These are phyloP conservation scores for Kuraishia molischiana DNA, from an alignment of 805 yeast genomes.

Conservation along the genomic window DNA sequence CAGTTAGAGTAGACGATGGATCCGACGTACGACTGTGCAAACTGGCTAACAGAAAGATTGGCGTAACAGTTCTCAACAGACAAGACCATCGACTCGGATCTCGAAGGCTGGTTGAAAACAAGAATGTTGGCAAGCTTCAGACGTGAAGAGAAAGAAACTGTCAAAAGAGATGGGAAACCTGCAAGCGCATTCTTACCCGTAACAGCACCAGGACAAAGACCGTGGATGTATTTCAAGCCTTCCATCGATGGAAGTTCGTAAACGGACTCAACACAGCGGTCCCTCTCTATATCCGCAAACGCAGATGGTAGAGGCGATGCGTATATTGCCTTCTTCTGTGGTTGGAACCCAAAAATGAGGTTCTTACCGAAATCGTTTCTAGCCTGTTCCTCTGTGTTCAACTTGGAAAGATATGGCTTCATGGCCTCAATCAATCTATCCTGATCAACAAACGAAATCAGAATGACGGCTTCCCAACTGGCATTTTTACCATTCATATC, in stretches of 20 bases:
- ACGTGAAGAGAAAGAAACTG: slow-evolving; percentile 50
- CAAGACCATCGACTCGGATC: slow-evolving; percentile 73
- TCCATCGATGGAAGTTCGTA: slow-evolving; percentile 41
- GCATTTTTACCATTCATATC: slow-evolving; percentile 94
- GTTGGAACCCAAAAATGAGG: slow-evolving; percentile 60
- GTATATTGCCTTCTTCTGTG: slow-evolving; percentile 59
- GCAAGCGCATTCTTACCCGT: slow-evolving; percentile 67
- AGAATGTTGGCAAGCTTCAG: slow-evolving; percentile 54
- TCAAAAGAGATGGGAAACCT: slow-evolving; percentile 80
- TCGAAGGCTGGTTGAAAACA: slow-evolving; percentile 80
- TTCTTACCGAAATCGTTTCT: slow-evolving; percentile 74
- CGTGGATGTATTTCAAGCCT: slow-evolving; percentile 31
- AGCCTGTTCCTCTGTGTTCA: slow-evolving; percentile 58
- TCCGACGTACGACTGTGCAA: slow-evolving; percentile 54
- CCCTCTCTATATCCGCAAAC: slow-evolving; percentile 69
- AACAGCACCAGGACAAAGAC: slow-evolving; percentile 53
- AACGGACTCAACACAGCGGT: slow-evolving; percentile 63
- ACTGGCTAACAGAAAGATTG: slow-evolving; percentile 49
- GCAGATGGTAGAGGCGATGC: slow-evolving; percentile 71
- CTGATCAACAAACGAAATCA: slow-evolving; percentile 86
- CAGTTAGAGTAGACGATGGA: slow-evolving; percentile 67
- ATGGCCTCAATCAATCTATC: slow-evolving; percentile 63
- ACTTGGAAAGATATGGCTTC: slow-evolving; percentile 48
- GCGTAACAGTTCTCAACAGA: slow-evolving; percentile 44
- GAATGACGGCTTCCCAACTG: slow-evolving; percentile 96